A percentile compares a stretch with the other conserved stretches of the same genome.
phyloP scores from a whole-genome alignment of 2,329 filamentous ascomycete species.

The Phaeosphaeriaceae sp. region DNA sequence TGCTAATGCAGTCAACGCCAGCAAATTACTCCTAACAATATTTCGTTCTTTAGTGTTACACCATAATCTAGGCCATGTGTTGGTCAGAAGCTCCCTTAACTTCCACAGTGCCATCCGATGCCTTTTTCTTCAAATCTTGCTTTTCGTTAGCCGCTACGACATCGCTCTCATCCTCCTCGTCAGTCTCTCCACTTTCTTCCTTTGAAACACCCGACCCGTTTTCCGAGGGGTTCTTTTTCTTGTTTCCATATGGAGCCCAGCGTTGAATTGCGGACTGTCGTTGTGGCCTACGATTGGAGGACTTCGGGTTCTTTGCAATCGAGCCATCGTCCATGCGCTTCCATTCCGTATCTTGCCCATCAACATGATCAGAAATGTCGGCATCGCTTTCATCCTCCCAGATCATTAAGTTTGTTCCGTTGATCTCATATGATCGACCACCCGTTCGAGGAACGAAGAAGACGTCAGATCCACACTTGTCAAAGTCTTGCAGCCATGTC shows the following conservation, averaged over 20 bases:
- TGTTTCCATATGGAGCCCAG: slow-evolving; percentile 43
- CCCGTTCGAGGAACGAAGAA: slow-evolving; percentile 50
- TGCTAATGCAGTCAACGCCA: slow-evolving; percentile 15
- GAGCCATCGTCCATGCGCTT: slow-evolving; percentile 48
- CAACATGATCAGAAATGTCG: slow-evolving; percentile 47
- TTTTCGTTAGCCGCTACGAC: slow-evolving; percentile 16
- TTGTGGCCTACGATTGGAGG: slow-evolving; percentile 39
- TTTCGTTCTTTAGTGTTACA: background rate
- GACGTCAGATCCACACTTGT: slow-evolving; percentile 21
- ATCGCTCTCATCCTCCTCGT: slow-evolving; percentile 7
- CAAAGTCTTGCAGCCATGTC: slow-evolving; percentile 47
- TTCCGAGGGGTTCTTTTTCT: slow-evolving; percentile 33
- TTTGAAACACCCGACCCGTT: slow-evolving; percentile 28
- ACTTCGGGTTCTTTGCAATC: slow-evolving; percentile 45
- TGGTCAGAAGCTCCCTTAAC: slow-evolving; percentile 21
- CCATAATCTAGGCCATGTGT: slow-evolving; percentile 18
- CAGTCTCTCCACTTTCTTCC: slow-evolving; percentile 23
- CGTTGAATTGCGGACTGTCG: slow-evolving; percentile 32
- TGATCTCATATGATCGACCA: slow-evolving; percentile 44
- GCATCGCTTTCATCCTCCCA: slow-evolving; percentile 49
- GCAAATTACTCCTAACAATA: background rate
- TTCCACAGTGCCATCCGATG: slow-evolving; percentile 4
- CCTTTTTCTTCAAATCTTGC: slow-evolving; percentile 10
- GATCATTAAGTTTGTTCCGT: slow-evolving; percentile 48
- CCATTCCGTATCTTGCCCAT: slow-evolving; percentile 44